These are phyloP conservation scores for Erodium texanum DNA, from an alignment of 441 rosid genomes.

Conservation along the genomic window DNA sequence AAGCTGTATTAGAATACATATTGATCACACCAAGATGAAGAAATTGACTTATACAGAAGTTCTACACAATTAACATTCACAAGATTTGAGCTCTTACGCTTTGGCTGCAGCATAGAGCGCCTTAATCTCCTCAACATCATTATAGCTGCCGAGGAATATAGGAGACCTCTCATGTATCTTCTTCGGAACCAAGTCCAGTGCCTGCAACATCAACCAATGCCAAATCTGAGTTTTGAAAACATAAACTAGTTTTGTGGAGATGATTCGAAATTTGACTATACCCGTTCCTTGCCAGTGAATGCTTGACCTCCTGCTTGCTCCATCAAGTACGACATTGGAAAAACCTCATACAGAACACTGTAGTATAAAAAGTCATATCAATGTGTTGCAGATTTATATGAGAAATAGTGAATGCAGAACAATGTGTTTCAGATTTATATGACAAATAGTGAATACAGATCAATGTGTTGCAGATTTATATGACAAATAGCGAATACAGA, in stretches of 20 bases:
- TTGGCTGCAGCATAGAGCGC: constrained; percentile 35
- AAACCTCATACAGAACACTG: constrained; percentile 91
- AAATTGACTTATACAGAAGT: neutral
- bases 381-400: neutral
- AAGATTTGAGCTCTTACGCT: neutral
- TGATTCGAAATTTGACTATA: constrained; percentile 14
- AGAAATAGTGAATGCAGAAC: neutral
- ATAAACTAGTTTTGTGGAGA: neutral
- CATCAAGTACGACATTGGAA: constrained; percentile 93
- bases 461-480: neutral
- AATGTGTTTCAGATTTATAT: no score
- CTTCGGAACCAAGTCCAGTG: constrained; percentile 68
- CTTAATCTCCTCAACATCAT: constrained; percentile 89
- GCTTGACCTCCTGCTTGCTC: constrained; percentile 98
- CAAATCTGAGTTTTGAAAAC: neutral
- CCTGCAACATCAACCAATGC: constrained; percentile 29
- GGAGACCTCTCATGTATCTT: constrained; percentile 87
- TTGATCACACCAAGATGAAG: neutral
- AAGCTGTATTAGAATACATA: neutral
- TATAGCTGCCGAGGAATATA: constrained; percentile 86
- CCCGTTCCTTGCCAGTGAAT: constrained; percentile 81
- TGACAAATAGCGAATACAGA: neutral
- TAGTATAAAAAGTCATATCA: neutral
- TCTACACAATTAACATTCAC: neutral
- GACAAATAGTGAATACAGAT: no score